Conservation (phyloP, 108 stramenopile genomes). For the Schizochytrium sp. region DNA sequence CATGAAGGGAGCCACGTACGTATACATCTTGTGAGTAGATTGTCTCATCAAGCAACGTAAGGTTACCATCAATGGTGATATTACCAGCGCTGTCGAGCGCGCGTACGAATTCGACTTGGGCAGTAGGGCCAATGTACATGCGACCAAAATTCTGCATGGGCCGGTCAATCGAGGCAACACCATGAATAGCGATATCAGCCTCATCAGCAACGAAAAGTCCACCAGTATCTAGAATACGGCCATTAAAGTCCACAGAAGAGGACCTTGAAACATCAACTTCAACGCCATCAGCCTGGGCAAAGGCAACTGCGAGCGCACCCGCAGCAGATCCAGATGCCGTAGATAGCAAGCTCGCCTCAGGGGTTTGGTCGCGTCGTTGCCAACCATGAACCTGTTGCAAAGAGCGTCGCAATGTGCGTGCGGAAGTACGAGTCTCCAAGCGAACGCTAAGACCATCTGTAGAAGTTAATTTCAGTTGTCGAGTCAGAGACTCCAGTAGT, state of each 20-base stretch:
- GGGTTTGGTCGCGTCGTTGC: neutral
- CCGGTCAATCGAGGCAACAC: conserved; percentile 10
- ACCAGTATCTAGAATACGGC: conserved; percentile 24
- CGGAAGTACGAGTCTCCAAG: neutral
- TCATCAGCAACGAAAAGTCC: conserved; percentile 49
- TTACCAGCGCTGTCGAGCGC: conserved; percentile 31
- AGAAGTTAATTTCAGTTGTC: neutral
- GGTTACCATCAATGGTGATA: conserved; percentile 29
- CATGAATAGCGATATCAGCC: neutral
- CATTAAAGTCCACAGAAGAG: conserved; percentile 5
- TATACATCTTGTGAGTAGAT: conserved; percentile 28
- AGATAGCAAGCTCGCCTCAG: neutral
- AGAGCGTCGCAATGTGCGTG: neutral
- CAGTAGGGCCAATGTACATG: conserved; percentile 34
- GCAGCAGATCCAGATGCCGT: neutral
- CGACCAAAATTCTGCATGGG: conserved; percentile 51
- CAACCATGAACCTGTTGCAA: neutral
- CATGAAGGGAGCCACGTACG: conserved; percentile 15
- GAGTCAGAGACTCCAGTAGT: neutral
- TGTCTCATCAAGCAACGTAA: neutral
- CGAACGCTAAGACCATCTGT: neutral
- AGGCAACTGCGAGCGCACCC: conserved; percentile 9
- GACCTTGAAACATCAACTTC: neutral
- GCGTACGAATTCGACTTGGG: conserved; percentile 1
- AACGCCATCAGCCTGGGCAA: conserved; percentile 32